Base-by-base conservation (phyloP, 202 grass and related monocot species). In the Saccharum hybrid region DNA sequence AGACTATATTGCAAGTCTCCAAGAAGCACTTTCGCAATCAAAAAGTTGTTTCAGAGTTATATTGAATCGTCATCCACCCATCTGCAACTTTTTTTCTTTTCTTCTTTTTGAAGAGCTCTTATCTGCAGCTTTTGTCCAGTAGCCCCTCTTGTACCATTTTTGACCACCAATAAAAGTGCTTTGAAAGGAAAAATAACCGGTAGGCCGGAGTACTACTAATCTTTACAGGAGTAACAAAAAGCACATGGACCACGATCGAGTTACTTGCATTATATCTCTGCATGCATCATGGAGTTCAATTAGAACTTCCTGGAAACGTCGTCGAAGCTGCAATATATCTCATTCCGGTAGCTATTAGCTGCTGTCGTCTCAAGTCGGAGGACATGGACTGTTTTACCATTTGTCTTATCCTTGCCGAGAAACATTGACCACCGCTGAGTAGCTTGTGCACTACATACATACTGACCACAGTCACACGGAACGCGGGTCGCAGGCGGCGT, bases 41-140 rank as follows among this genome's bases (percentile, higher is more conserved):
- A 38, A 45, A 22, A 12, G 10, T n/a, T 75, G 15, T 39, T 48
- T 81, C 46, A 59, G 37, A 37, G 30, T 46, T 45, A 45, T 36
- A 69, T n/a, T 69, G 71, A 82, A 86, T 68, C 37, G 7, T 61
- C 77, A 75, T 60, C 62, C 23, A 45, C 33, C 13, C 33, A 11
- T 10, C 9, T 70, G 63, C 21, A 62, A 68, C 21, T 41, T 40
- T 9, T 26, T 28, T 28, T 8, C 7, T 41, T 41, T 41, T 10
- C 9, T 41, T 41, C 15, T 14, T 15, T 48, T 4, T 15, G 3
- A 15, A 48, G 45, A 48, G 45, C 45, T 4, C 45, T 48, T 3
- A 48, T 48, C 45, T 48, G 0, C 45, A 15, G 14, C 45, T 48
- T 48, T 13, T 4, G 54, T 77, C 33, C 13, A 28, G 37, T 60